Evolutionary conservation across 768 basidiomycete genomes (phyloP).

Genomic region (Coprinellus micaceus): DNA sequence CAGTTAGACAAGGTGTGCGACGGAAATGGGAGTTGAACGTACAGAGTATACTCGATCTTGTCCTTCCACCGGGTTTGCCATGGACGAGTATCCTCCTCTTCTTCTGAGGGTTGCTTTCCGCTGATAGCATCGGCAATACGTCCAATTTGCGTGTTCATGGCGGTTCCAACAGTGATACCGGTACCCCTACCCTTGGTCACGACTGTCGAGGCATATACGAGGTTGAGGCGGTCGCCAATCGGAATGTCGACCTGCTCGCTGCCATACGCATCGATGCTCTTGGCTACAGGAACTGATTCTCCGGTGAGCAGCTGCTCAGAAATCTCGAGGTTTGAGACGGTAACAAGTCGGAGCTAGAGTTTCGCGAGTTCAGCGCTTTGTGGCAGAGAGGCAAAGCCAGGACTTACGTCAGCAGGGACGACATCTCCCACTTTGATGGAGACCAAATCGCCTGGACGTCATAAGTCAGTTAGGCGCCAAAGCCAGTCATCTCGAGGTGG

Average conservation of each 20-base stretch:
- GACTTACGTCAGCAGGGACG: conserved; percentile 41
- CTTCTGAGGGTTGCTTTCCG: conserved; percentile 17
- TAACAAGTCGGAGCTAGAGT: conserved; percentile 36
- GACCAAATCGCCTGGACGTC: conserved; percentile 33
- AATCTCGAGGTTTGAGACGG: conserved; percentile 44
- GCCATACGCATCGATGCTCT: conserved; percentile 31
- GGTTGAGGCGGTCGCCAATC: conserved; percentile 41
- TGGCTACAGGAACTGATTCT: conserved; percentile 48
- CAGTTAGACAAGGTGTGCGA: neutral
- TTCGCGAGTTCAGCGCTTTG: neutral
- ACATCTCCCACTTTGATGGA: conserved; percentile 39
- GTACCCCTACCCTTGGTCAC: conserved; percentile 47
- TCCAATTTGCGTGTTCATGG: conserved; percentile 49
- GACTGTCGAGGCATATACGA: conserved; percentile 42
- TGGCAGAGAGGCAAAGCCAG: neutral
- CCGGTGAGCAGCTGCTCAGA: conserved; percentile 53
- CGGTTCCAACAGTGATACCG: conserved; percentile 45
- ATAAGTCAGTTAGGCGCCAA: neutral
- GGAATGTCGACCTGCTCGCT: conserved; percentile 31
- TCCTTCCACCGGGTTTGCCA: conserved; percentile 20
- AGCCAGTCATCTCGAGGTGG: neutral
- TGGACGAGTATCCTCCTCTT: conserved; percentile 18
- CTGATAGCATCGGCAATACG: conserved; percentile 35
- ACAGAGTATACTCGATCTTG: conserved; percentile 26
- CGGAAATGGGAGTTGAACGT: conserved; percentile 10